A percentile compares a stretch with the other conserved stretches of the same genome.
phyloP scores from a whole-genome alignment of 2,329 filamentous ascomycete genomes.

The Fusarium pseudograminearum region DNA sequence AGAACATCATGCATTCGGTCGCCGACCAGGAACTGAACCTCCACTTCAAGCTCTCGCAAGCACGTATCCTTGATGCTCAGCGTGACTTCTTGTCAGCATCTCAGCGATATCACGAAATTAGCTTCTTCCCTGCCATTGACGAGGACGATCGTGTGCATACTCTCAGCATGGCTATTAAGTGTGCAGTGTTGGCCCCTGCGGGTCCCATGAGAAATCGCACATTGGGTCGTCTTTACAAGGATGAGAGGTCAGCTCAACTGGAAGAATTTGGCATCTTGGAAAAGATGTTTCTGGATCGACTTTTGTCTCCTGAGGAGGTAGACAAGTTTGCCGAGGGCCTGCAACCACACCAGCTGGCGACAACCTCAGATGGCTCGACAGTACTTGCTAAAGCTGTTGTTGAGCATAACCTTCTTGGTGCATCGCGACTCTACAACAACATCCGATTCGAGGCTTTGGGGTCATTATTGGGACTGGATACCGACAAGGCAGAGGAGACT shows the following conservation, averaged over 20 bases:
- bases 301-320: slow-evolving; percentile 85
- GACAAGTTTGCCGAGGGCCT: slow-evolving; percentile 85
- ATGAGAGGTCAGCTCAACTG: slow-evolving; percentile 81
- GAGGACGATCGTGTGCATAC: slow-evolving; percentile 89
- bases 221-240: slow-evolving; percentile 89
- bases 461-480: slow-evolving; percentile 79
- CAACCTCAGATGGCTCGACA: slow-evolving; percentile 89
- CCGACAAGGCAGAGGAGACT: slow-evolving; percentile 87
- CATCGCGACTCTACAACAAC: slow-evolving; percentile 82
- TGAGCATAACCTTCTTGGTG: slow-evolving; percentile 93
- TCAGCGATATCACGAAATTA: slow-evolving; percentile 88
- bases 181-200: slow-evolving; percentile 90
- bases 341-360: slow-evolving; percentile 88
- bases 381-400: slow-evolving; percentile 93
- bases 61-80: slow-evolving; percentile 91
- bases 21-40: slow-evolving; percentile 79
- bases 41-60: slow-evolving; percentile 91
- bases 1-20: slow-evolving; percentile 87
- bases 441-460: slow-evolving; percentile 82
- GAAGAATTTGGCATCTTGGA: slow-evolving; percentile 90
- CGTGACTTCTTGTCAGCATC: slow-evolving; percentile 90
- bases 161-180: slow-evolving; percentile 88
- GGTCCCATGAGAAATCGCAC: slow-evolving; percentile 85
- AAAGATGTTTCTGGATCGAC: slow-evolving; percentile 95
- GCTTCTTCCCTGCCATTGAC: slow-evolving; percentile 80